Base-by-base conservation (phyloP, 2,329 filamentous ascomycete genomes). In the Pleomassaria siparia region DNA sequence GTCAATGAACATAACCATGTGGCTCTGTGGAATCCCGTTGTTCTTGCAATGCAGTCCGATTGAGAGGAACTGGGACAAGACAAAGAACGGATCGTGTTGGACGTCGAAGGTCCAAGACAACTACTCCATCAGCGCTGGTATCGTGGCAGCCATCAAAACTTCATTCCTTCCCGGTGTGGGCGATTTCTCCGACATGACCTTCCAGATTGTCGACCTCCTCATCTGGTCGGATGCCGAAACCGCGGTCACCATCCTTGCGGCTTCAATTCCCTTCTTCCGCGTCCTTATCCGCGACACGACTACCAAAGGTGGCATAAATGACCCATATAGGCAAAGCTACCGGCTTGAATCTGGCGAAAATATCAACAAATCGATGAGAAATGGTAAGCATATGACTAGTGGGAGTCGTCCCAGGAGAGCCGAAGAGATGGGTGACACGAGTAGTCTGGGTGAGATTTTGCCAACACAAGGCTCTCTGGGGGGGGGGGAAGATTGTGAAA, bases 211-310 rank as follows among this genome's bases (percentile, higher is more conserved):
- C 4, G 45, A 55, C 26, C 44, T 58, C n/a, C 51, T 62, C 9
- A 62, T 64, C 37, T 67, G 60, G 63, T 51, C 55, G 10, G 48
- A 54, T 3, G 54, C 56, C 13, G 65, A 69, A 48, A 54, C 62
- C 13, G 50, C 60, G 2, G 40, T 64, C 2, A 67, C 63, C 8
- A 66, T 66, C 30, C 48, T 66, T 11, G 62, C 63, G 9, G 52
- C 54, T 10, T 67, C 57, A 1, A 59, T 66, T 5, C 63, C 64
- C 6, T 56, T 56, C 30, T 54, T 63, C 5, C 60, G 64, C 6
- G 51, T 59, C 8, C 53, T 68, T 15, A 41, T 65, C 33, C 49
- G 48, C 22, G 25, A 50, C 21, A 40, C 44, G 20, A 30, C 43
- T 1, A 41, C 15, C n/a, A 15, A 22, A 24, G 37, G 33, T n/a